Conservation (phyloP, 176 grass and related monocot genomes). For the Musa schizocarpa region DNA sequence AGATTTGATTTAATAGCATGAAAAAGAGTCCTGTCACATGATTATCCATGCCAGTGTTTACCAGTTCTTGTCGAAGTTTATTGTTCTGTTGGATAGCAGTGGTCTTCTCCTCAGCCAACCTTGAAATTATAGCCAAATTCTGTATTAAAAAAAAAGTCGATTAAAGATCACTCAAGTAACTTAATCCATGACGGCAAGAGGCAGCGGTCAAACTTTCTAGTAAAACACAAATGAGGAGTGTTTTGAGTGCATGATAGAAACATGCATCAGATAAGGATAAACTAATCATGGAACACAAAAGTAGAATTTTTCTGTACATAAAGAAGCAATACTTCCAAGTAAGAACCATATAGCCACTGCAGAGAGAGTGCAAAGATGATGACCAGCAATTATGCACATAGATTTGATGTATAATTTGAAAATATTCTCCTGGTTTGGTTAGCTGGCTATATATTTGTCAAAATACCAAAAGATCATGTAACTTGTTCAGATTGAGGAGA, state of each 20-base stretch:
- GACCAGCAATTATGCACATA: background rate
- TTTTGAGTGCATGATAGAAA: no score
- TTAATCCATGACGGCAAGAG: background rate
- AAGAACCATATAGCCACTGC: no score
- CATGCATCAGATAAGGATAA: no score
- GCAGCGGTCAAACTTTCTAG: background rate
- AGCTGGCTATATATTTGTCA: no score
- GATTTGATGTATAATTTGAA: background rate
- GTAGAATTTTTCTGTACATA: background rate
- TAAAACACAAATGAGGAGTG: no score
- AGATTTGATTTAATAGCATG: background rate
- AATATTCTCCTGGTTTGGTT: no score
- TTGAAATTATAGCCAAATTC: slow-evolving; percentile 31
- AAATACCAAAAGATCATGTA: no score
- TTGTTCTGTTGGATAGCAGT: slow-evolving; percentile 52
- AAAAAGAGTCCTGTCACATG: background rate
- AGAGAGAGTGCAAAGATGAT: background rate
- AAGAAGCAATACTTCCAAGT: background rate
- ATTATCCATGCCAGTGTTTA: slow-evolving; percentile 8
- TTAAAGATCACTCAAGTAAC: background rate
- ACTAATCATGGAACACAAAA: no score
- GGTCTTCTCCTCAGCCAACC: slow-evolving; percentile 62
- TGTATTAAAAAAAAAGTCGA: background rate
- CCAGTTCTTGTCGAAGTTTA: slow-evolving; percentile 70
- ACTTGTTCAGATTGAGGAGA: no score